These are phyloP conservation scores for Neofusicoccum cordaticola DNA, from an alignment of 2,329 filamentous ascomycete species.

Conservation along the genomic window DNA sequence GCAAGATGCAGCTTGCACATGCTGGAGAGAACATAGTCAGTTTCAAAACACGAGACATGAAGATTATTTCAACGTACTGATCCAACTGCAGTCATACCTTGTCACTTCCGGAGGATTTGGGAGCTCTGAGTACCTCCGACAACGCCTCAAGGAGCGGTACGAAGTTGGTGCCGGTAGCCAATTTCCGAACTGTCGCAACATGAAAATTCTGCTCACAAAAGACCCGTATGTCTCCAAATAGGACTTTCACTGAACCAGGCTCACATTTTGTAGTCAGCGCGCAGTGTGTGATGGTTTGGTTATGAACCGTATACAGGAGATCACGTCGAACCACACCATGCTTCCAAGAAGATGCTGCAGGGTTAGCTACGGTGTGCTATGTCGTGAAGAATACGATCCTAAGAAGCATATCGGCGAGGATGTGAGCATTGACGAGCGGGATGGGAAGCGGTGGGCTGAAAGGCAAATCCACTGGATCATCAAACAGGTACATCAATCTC, in stretches of 20 bases:
- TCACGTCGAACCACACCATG: constrained; percentile 36
- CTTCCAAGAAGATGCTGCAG: constrained; percentile 25
- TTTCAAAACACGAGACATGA: no score
- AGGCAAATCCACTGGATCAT: constrained; percentile 21
- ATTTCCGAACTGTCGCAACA: background rate
- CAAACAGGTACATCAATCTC: constrained; percentile 8
- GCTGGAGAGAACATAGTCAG: constrained; percentile 17
- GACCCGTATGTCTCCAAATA: constrained; percentile 32
- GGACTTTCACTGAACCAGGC: background rate
- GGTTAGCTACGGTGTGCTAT: constrained; percentile 20
- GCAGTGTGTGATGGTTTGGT: constrained; percentile 50
- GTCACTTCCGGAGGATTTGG: constrained; percentile 36
- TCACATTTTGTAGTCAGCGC: constrained; percentile 32
- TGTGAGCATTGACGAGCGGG: constrained; percentile 11
- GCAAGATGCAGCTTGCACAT: constrained; percentile 17
- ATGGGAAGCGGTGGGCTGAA: constrained; percentile 19
- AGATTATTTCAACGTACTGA: background rate
- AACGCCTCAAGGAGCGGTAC: constrained; percentile 25
- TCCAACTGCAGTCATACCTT: constrained; percentile 21
- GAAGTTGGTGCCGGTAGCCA: constrained; percentile 5
- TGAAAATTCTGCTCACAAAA: constrained; percentile 24
- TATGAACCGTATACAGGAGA: constrained; percentile 44
- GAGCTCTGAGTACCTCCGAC: constrained; percentile 32
- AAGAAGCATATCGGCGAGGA: constrained; percentile 16
- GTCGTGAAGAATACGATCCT: constrained; percentile 18